These are phyloP conservation scores for Aspergillus texensis DNA, from an alignment of 2,329 filamentous ascomycete genomes.

Conservation along the genomic window DNA sequence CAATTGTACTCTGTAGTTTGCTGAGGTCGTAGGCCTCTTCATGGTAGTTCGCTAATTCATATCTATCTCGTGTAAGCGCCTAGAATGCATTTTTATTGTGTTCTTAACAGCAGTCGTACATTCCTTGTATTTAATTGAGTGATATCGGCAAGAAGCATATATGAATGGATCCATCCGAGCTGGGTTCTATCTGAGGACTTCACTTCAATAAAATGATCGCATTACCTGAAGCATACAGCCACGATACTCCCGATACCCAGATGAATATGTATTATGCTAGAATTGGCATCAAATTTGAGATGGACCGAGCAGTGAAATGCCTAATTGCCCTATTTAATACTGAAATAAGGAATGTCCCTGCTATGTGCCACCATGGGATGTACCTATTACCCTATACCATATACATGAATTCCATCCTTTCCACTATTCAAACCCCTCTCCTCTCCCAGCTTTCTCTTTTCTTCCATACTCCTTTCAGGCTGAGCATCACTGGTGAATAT, in stretches of 20 bases:
- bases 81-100: background rate
- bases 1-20: background rate
- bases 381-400: background rate
- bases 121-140: background rate
- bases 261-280: background rate
- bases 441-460: background rate
- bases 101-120: background rate
- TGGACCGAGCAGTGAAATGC: background rate
- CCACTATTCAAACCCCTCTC: background rate
- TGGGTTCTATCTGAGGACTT: too few relatives aligned
- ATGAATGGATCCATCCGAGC: too few relatives aligned
- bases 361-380: background rate
- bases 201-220: too few relatives aligned
- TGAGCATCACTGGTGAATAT: background rate
- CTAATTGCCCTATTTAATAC: background rate
- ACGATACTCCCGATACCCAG: background rate
- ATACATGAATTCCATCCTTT: background rate
- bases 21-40: background rate
- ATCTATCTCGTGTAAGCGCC: background rate
- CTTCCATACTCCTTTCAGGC: background rate
- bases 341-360: too few relatives aligned
- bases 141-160: background rate
- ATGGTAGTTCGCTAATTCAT: conserved; percentile 1
- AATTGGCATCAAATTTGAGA: background rate
- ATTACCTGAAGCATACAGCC: background rate